Conservation (phyloP, 2,329 filamentous ascomycete genomes). For the Hirsutella minnesotensis region DNA sequence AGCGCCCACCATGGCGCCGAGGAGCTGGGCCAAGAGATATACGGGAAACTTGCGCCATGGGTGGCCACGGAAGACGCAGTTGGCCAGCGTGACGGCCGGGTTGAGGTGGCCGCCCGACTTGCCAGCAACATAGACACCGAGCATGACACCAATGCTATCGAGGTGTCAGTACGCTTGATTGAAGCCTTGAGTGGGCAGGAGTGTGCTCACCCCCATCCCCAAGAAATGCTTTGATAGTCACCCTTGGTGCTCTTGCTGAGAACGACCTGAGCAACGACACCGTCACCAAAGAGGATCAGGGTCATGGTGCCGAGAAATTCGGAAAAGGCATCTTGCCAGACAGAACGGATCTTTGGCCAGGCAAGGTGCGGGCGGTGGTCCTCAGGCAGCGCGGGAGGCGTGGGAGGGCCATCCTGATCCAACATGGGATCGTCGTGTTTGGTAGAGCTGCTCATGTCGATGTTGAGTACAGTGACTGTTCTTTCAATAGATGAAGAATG, state of each 20-base stretch:
- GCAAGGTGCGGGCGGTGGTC: constrained; percentile 11
- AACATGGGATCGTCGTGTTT: constrained; percentile 11
- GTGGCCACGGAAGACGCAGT: constrained; percentile 55
- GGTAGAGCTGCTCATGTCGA: constrained; percentile 16
- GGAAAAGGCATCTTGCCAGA: constrained; percentile 46
- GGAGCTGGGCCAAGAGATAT: constrained; percentile 53
- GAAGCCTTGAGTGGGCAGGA: neutral
- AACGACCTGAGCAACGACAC: constrained; percentile 58
- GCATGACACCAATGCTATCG: constrained; percentile 49
- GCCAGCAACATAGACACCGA: constrained; percentile 54
- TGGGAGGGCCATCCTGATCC: constrained; percentile 5
- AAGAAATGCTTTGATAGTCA: constrained; percentile 35
- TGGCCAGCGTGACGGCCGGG: constrained; percentile 58
- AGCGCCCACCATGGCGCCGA: constrained; percentile 54
- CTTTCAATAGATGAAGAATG: constrained; percentile 22
- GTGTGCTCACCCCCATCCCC: constrained; percentile 37
- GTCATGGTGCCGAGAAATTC: constrained; percentile 61
- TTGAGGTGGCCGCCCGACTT: constrained; percentile 59
- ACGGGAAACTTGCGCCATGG: constrained; percentile 59
- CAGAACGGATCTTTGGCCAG: constrained; percentile 42
- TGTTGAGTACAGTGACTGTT: constrained; percentile 14
- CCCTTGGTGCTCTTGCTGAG: constrained; percentile 39
- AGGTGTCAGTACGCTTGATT: neutral
- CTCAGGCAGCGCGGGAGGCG: constrained; percentile 7
- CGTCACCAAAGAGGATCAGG: constrained; percentile 57